A percentile compares a stretch with the other conserved stretches of the same genome.
These are phyloP conservation scores for Thermomyces lanuginosus DNA, from an alignment of 2,329 filamentous ascomycete species.

Conservation along the genomic window DNA sequence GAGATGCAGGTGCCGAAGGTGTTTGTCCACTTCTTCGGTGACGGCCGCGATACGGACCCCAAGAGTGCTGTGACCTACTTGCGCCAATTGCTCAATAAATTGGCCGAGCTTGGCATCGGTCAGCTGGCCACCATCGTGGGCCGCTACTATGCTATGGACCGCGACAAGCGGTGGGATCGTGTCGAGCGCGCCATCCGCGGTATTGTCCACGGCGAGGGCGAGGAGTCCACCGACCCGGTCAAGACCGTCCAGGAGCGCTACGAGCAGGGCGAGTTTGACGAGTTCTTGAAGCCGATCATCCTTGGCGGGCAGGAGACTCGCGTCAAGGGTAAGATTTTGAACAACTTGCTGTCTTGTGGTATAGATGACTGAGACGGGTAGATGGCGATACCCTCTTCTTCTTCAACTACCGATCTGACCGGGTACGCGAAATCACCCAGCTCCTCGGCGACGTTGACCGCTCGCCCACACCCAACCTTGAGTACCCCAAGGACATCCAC, in stretches of 20 bases:
- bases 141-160: slow-evolving; percentile 97
- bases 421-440: slow-evolving; percentile 90
- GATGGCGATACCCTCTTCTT: slow-evolving; percentile 94
- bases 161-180: slow-evolving; percentile 97
- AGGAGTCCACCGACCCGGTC: slow-evolving; percentile 68
- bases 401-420: slow-evolving; percentile 99
- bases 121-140: slow-evolving; percentile 87
- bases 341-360: background rate
- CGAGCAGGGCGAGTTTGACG: slow-evolving; percentile 74
- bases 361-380: slow-evolving; percentile 21
- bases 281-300: slow-evolving; percentile 97
- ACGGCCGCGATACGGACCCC: slow-evolving; percentile 93
- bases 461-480: slow-evolving; percentile 77
- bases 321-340: slow-evolving; percentile 55
- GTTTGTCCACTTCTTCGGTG: slow-evolving; percentile 97
- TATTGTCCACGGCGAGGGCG: slow-evolving; percentile 69
- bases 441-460: slow-evolving; percentile 83
- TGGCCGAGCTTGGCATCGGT: slow-evolving; percentile 69
- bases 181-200: slow-evolving; percentile 81
- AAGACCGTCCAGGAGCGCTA: slow-evolving; percentile 79
- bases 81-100: slow-evolving; percentile 64
- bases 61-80: slow-evolving; percentile 83
- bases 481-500: slow-evolving; percentile 73
- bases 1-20: slow-evolving; percentile 73
- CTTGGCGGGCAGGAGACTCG: slow-evolving; percentile 72